A percentile compares a stretch with the other conserved stretches of the same genome.
phyloP scores from a whole-genome alignment of 495 filamentous ascomycete genomes.

The Aspergillus homomorphus region DNA sequence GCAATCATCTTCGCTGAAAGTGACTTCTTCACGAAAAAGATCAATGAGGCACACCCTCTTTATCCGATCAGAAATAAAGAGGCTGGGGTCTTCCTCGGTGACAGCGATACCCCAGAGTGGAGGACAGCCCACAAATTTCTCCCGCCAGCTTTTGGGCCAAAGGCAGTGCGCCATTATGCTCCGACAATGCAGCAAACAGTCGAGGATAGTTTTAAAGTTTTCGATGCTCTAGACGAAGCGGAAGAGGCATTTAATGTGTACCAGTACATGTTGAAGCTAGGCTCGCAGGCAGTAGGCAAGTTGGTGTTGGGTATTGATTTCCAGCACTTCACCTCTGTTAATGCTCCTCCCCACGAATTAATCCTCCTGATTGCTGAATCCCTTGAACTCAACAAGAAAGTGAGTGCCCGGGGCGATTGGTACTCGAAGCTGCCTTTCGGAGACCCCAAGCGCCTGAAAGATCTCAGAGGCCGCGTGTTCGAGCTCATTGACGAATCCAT shows the following conservation, averaged over 20 bases:
- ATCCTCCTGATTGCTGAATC: slow-evolving; percentile 34
- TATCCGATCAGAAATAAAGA: slow-evolving; percentile 46
- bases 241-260: slow-evolving; percentile 54
- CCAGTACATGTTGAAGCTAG: slow-evolving; percentile 56
- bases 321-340: slow-evolving; percentile 44
- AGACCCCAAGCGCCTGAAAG: slow-evolving; percentile 36
- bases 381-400: slow-evolving; percentile 51
- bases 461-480: slow-evolving; percentile 16
- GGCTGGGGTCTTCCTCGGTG: slow-evolving; percentile 48
- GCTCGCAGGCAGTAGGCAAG: slow-evolving; percentile 45
- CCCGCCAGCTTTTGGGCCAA: slow-evolving; percentile 50
- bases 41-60: slow-evolving; percentile 48
- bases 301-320: slow-evolving; percentile 48
- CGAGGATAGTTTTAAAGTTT: slow-evolving; percentile 40
- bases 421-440: slow-evolving; percentile 51
- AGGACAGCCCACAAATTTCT: slow-evolving; percentile 52
- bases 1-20: slow-evolving; percentile 38
- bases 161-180: slow-evolving; percentile 53
- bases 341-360: slow-evolving; percentile 38
- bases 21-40: slow-evolving; percentile 52
- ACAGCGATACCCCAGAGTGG: slow-evolving; percentile 49
- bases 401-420: slow-evolving; percentile 45
- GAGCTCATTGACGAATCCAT: slow-evolving; percentile 24
- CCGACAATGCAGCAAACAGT: slow-evolving; percentile 47
- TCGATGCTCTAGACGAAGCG: slow-evolving; percentile 48